Base-by-base conservation (phyloP, 345 rosid genomes). In the Gossypium longicalyx region DNA sequence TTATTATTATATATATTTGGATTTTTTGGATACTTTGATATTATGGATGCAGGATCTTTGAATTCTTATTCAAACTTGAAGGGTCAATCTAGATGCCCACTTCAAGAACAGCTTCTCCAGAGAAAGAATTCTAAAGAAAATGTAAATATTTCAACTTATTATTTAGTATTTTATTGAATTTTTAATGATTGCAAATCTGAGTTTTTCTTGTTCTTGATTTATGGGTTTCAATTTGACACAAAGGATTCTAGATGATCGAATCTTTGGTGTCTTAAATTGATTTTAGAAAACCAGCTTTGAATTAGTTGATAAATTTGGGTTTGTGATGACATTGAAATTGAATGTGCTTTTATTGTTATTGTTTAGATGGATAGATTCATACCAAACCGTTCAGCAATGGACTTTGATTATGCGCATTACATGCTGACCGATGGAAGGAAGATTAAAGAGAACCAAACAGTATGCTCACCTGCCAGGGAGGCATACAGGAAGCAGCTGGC, bases 321-420 rank as follows among this genome's bases (percentile, higher is more conserved):
- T 22, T 45, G 19, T 22, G 1, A 12, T 45, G 70, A 19, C 51
- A 20, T 20, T 66, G 10, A 12, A 44, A 22, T 20, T 67, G 10
- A 45, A 47, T 47, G 19, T 22, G 57, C 19, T 67, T 22, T 15
- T 22, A 1, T 22, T 67, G 41, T n/a, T 47, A 8, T 17, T 67
- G 53, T n/a, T 34, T 84, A 88, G 94, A 72, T 87, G 81, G 97
- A 91, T 75, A 83, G 94, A 4, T 91, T 90, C 65, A 91, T 91
- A 22, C 93, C 97, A 0, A 91, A 89, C 67, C 74, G 94, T 53
- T 83, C 94, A 11, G 97, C 94, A 0, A 91, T 91, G 89, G 89
- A 91, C 73, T 78, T 87, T 41, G 94, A 90, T 34, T 91, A 84
- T 53, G 91, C 94, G 0, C 87, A 84, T 69, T 89, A 66, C 78